phyloP scores from a whole-genome alignment of 345 rosid genomes.

The Psidium friedrichsthalianum region DNA sequence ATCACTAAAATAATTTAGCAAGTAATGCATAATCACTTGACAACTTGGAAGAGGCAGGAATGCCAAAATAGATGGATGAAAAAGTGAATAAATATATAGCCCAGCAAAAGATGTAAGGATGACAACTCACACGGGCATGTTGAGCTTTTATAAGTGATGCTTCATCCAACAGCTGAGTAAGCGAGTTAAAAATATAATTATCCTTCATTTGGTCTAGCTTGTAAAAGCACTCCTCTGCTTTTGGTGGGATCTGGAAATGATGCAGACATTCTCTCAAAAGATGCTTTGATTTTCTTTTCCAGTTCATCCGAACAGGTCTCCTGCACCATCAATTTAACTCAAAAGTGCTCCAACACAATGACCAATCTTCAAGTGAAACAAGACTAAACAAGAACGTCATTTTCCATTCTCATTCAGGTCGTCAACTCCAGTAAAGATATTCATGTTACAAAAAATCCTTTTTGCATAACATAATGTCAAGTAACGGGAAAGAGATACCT shows the following conservation, averaged over 20 bases:
- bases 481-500: neutral
- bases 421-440: neutral
- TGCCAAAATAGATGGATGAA: neutral
- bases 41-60: neutral
- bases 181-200: conserved; percentile 33
- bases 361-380: neutral
- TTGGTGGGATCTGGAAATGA: conserved; percentile 63
- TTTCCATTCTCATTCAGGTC: neutral
- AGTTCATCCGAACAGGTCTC: conserved; percentile 38
- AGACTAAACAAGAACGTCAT: neutral
- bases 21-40: neutral
- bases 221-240: conserved; percentile 62
- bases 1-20: neutral
- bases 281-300: conserved; percentile 27
- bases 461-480: no score
- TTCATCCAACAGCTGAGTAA: conserved; percentile 47
- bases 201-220: conserved; percentile 60
- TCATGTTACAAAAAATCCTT: neutral
- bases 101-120: neutral
- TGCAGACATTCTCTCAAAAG: conserved; percentile 59
- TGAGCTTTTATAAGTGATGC: conserved; percentile 23
- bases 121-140: conserved; percentile 30
- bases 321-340: conserved; percentile 17
- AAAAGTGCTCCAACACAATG: neutral
- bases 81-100: neutral